These are phyloP conservation scores for Pichiaceae sp. DNA, from an alignment of 1,139 yeast genomes.

Conservation along the genomic window DNA sequence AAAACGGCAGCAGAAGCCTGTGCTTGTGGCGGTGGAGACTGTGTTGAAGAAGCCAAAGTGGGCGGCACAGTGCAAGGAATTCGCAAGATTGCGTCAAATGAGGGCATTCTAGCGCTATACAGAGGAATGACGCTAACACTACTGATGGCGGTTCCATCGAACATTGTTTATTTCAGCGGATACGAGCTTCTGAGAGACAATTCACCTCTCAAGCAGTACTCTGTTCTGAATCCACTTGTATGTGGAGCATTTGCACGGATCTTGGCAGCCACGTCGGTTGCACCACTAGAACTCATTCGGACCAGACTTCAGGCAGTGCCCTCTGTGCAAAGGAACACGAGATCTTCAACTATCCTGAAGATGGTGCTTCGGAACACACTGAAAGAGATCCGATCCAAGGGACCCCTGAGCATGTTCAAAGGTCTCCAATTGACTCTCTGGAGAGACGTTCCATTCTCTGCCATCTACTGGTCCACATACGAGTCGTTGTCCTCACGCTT, in stretches of 20 bases:
- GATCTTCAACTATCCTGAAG: constrained; percentile 31
- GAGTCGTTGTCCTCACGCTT: constrained; percentile 32
- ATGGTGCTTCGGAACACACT: constrained; percentile 50
- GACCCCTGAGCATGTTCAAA: constrained; percentile 60
- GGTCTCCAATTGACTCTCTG: constrained; percentile 85
- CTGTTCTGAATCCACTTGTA: constrained; percentile 60
- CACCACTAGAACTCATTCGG: constrained; percentile 82
- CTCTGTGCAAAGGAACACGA: constrained; percentile 20
- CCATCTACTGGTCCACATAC: constrained; percentile 88
- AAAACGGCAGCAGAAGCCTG: neutral
- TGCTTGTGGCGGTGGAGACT: constrained; percentile 4
- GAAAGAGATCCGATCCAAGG: constrained; percentile 46
- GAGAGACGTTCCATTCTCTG: constrained; percentile 97
- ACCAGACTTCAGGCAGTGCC: constrained; percentile 88
- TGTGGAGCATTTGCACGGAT: constrained; percentile 86
- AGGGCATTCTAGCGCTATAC: constrained; percentile 78
- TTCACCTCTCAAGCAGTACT: constrained; percentile 45
- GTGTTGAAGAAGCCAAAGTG: constrained; percentile 22
- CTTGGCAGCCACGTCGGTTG: constrained; percentile 74
- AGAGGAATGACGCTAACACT: constrained; percentile 80
- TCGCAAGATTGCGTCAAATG: constrained; percentile 51
- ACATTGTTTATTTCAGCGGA: constrained; percentile 89
- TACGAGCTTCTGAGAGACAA: constrained; percentile 78
- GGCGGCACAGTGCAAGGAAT: constrained; percentile 68
- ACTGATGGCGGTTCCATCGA: constrained; percentile 87